Evolutionary conservation across 108 stramenopile genomes (phyloP), one percentile per base, ranked within the genome.

Genomic region (Mayamaea pseudoterrestris): DNA sequence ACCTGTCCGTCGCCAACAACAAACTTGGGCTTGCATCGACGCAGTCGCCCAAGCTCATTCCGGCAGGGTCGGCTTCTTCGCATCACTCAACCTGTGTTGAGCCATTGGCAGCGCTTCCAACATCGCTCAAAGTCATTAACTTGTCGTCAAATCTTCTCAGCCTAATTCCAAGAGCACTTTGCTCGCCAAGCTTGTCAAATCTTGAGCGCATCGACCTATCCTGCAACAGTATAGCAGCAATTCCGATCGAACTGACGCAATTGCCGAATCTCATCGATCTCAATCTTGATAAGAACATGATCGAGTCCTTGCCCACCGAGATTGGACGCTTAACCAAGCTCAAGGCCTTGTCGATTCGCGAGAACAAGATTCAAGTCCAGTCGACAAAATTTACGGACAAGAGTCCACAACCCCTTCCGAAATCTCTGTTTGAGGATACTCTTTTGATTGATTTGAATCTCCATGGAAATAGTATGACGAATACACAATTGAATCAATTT

Each of bases 391-490:
- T 73, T 57, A 60, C 57, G 3, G 50, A 53, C 11, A 71, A 30
- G 28, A 69, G 80, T 68, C 86, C 86, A 36, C 88, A 90, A 50
- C 76, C 83, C 3, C 44, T 90, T n/a, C 83, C 88, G 9, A 46
- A 59, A 41, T 53, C 68, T 17, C 35, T 90, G 9, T 85, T 84
- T 53, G 43, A 35, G 17, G 47, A 80, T 44, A 85, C 88, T 7
- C 61, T 67, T 3, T 12, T 90, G 41, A 90, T 82, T 44, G 88
- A 90, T 61, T 53, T 90, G 62, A 90, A 80, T 55, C 50, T 90
- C 6, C 74, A 80, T 57, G 83, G 83, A 24, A 90, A 90, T 70
- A 49, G 53, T 17, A 60, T 90, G 76, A 73, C 80, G 0, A 68
- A 53, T 42, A 83, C 78, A 12, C 65, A 79, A 47, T 55, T 90